Base-by-base conservation (phyloP, 2,329 filamentous ascomycete genomes). In the Colletotrichum siamense region DNA sequence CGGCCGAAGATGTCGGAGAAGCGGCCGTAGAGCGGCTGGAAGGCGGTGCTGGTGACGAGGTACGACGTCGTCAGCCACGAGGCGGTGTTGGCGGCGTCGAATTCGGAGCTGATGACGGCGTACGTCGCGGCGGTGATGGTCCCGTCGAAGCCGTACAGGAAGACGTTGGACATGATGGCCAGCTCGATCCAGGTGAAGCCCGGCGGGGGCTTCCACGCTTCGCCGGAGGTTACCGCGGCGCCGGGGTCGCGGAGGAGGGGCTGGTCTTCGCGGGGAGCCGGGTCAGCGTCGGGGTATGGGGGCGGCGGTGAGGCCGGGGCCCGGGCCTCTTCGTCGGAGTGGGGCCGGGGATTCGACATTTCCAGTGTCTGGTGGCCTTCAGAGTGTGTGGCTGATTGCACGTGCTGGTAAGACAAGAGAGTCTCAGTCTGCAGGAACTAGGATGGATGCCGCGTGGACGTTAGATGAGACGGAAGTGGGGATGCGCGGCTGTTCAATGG, bases 51-150 rank as follows among this genome's bases (percentile, higher is more conserved):
- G 1, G 93, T 95, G 73, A 95, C 87, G 26, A 95, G 87, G 80
- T 95, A 95, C 1, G 93, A 91, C 0, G 94, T 95, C 2, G 93
- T 94, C 26, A 95, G 85, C 94, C 94, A 95, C 0, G 93, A 95
- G 2, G 94, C 93, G 13, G 92, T 91, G 80, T 95, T 95, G 13
- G 93, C 92, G 5, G 93, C 91, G 77, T 91, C 88, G 81, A 95
- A 95, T 79, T 94, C 91, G n/a, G 93, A 95, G 62, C 92, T 94
- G 78, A 95, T 95, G 69, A 94, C 91, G 4, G 93, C 92, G 81
- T 95, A 94, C 3, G 92, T 94, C 3, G 94, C 92, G 0, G 93
- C 94, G 81, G 94, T 95, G 72, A 95, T 89, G 1, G 94, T 95
- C 5, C 92, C 91, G 82, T 95, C 94, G 79, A 95, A 95, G 4